phyloP scores from a whole-genome alignment of 179 eudicot genomes.

The Spergularia azorica region DNA sequence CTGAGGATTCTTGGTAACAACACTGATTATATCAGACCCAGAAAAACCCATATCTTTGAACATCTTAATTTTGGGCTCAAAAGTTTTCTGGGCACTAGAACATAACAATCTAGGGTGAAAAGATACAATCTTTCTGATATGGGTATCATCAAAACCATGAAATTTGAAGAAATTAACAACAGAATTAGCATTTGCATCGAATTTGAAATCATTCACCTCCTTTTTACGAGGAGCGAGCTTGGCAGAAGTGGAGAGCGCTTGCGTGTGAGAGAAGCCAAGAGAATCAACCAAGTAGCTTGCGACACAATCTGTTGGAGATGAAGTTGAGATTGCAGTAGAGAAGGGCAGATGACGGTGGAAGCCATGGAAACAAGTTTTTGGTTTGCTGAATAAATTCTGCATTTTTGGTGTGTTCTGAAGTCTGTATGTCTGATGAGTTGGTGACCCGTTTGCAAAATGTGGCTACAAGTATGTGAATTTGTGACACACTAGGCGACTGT shows the following conservation, averaged over 20 bases:
- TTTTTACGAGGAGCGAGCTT: conserved; percentile 5
- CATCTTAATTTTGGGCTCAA: conserved; percentile 11
- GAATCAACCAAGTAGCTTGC: conserved; percentile 22
- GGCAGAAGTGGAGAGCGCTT: conserved; percentile 17
- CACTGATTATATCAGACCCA: not conserved
- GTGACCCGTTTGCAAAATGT: too few relatives aligned
- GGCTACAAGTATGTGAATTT: too few relatives aligned
- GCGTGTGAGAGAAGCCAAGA: conserved; percentile 29
- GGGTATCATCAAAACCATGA: conserved; percentile 3
- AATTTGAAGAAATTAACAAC: not conserved
- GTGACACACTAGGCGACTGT: too few relatives aligned
- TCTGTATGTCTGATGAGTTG: too few relatives aligned
- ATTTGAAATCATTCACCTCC: not conserved
- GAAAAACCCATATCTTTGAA: not conserved
- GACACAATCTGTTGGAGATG: not conserved
- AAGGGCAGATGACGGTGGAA: too few relatives aligned
- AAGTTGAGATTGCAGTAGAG: not conserved
- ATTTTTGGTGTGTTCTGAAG: not conserved
- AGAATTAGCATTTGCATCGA: not conserved
- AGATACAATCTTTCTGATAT: not conserved
- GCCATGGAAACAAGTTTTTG: too few relatives aligned
- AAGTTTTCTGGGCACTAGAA: not conserved
- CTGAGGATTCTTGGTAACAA: not conserved
- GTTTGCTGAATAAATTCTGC: not conserved
- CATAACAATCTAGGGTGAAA: not conserved